Percentiles rank a stretch among this genome's conserved stretches.
Conservation (phyloP, 2,329 filamentous ascomycete genomes). For the Cercospora zeae-maydis region DNA sequence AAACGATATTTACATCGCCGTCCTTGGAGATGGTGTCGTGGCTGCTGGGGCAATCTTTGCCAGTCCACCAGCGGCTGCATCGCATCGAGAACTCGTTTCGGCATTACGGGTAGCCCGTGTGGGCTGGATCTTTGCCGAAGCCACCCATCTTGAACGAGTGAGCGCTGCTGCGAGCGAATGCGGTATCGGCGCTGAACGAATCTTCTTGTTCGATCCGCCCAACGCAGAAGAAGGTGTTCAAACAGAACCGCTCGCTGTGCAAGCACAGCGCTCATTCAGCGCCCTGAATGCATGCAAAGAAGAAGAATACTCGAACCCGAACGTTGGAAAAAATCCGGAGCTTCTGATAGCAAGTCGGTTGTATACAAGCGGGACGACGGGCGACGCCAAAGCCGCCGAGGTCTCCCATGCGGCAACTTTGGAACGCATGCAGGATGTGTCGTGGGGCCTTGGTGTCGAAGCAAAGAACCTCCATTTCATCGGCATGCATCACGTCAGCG, state of each 20-base stretch:
- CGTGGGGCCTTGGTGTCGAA: not conserved
- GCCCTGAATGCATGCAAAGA: not conserved
- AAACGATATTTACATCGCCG: not conserved
- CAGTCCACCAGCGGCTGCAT: not conserved
- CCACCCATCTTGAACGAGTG: not conserved
- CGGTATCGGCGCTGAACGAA: not conserved
- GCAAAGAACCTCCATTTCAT: not conserved
- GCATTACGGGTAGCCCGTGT: not conserved
- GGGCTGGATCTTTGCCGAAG: not conserved
- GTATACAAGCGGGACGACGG: not conserved
- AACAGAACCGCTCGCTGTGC: not conserved
- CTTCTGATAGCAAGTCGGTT: not conserved
- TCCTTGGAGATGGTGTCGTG: not conserved
- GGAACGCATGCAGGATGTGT: not conserved
- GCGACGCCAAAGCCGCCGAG: not conserved
- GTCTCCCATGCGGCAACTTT: not conserved
- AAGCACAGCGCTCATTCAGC: not conserved
- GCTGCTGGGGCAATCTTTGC: not conserved
- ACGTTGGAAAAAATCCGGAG: not conserved
- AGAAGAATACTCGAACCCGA: not conserved
- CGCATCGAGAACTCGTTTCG: not conserved
- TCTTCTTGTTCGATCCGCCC: not conserved
- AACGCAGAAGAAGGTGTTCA: not conserved
- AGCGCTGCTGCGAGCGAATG: not conserved
- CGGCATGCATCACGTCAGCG: not conserved